A percentile compares a stretch with the other conserved stretches of the same genome.
phyloP scores from a whole-genome alignment of 2,329 filamentous ascomycete genomes.

The Geosmithia flava region DNA sequence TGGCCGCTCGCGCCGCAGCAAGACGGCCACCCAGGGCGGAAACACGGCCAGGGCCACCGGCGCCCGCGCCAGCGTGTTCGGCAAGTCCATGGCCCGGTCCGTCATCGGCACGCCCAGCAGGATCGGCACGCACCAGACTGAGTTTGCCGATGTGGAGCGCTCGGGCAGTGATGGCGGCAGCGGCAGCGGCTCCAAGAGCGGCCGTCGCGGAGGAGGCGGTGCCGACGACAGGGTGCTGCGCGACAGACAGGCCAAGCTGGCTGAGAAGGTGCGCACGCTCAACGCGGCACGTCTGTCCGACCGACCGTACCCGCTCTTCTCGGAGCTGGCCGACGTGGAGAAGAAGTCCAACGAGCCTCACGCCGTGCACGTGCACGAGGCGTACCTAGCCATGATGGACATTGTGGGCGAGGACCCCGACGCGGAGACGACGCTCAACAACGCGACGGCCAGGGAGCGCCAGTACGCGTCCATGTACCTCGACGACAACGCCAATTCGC shows the following conservation, averaged over 20 bases:
- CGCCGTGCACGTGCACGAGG: conserved; percentile 63
- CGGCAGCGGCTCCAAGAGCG: not conserved
- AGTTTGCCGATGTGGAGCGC: conserved; percentile 58
- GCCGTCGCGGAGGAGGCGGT: conserved; percentile 16
- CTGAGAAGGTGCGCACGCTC: conserved; percentile 65
- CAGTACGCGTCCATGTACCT: conserved; percentile 68
- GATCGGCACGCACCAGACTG: conserved; percentile 49
- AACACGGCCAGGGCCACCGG: conserved; percentile 28
- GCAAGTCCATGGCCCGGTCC: conserved; percentile 63
- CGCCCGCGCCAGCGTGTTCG: conserved; percentile 37
- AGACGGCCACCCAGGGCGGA: conserved; percentile 23
- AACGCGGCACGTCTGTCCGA: conserved; percentile 61
- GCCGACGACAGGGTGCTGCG: conserved; percentile 63
- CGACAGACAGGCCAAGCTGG: conserved; percentile 74
- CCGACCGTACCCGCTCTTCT: conserved; percentile 58
- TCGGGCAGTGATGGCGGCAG: conserved; percentile 33
- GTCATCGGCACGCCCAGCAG: conserved; percentile 72
- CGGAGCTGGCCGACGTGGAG: conserved; percentile 66
- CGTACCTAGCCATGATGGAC: conserved; percentile 68
- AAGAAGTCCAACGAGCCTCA: conserved; percentile 56
- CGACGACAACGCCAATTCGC: conserved; percentile 57
- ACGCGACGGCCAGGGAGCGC: conserved; percentile 59
- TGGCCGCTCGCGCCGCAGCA: conserved; percentile 44
- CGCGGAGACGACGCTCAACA: conserved; percentile 43
- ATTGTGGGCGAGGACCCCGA: conserved; percentile 64